phyloP scores from a whole-genome alignment of 768 basidiomycete genomes.

The Pholiota conissans region DNA sequence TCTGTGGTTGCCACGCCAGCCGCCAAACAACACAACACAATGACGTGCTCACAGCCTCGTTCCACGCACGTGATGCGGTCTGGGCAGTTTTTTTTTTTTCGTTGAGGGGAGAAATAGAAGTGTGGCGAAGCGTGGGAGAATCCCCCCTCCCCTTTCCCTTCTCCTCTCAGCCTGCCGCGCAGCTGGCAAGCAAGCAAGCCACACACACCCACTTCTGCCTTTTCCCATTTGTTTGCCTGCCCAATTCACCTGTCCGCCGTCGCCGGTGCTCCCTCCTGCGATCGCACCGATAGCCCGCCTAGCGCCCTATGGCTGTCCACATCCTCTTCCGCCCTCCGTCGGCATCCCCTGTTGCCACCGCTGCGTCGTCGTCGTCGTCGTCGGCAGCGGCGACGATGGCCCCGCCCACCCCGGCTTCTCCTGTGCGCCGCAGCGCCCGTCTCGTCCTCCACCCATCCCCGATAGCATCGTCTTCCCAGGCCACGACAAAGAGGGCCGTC shows the following conservation, averaged over 20 bases:
- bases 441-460: neutral
- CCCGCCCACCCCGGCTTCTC: neutral
- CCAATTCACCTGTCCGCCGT: neutral
- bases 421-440: conserved; percentile 4
- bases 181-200: too few species aligned
- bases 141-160: neutral
- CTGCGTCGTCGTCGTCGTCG: neutral
- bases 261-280: neutral
- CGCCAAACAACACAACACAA: neutral
- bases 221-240: neutral
- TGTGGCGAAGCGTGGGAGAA: neutral
- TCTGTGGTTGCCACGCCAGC: neutral
- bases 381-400: too few species aligned
- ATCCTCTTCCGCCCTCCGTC: neutral
- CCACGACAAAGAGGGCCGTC: neutral
- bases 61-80: neutral
- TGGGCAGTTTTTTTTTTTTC: neutral
- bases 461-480: neutral
- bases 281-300: neutral
- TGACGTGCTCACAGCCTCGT: neutral
- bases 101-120: neutral
- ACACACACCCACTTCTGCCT: too few species aligned
- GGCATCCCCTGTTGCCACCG: neutral
- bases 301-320: neutral
- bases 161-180: neutral